phyloP scores from a whole-genome alignment of 306 rosid species.

The Mucuna pruriens region DNA sequence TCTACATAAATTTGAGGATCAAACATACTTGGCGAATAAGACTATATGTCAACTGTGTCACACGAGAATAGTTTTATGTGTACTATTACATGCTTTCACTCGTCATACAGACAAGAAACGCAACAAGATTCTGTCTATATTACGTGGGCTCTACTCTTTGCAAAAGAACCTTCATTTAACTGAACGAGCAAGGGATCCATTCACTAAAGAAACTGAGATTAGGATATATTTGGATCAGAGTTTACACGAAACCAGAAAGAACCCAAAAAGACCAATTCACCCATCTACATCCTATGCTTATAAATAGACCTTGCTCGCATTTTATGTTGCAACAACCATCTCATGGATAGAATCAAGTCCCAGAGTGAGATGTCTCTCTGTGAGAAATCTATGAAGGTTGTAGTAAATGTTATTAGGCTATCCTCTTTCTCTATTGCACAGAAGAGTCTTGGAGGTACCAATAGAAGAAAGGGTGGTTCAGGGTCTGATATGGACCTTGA shows the following conservation, averaged over 20 bases:
- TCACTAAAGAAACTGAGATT: conserved; percentile 36
- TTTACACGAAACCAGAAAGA: conserved; percentile 18
- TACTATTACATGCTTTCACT: conserved; percentile 18
- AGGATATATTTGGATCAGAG: conserved; percentile 1
- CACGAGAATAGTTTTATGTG: too few relatives aligned
- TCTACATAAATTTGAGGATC: too few relatives aligned
- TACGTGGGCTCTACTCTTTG: conserved; percentile 31
- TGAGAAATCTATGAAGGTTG: conserved; percentile 69
- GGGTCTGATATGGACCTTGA: conserved; percentile 31
- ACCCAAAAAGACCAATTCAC: conserved; percentile 29
- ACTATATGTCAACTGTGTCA: too few relatives aligned
- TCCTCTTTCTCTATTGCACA: conserved; percentile 61
- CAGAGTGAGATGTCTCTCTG: conserved; percentile 56
- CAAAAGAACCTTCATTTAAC: conserved; percentile 41
- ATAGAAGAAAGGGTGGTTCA: conserved; percentile 19
- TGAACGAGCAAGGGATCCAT: conserved; percentile 44
- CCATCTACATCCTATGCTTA: conserved; percentile 38
- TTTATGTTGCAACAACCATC: conserved; percentile 21
- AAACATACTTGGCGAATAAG: too few relatives aligned
- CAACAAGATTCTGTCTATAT: conserved; percentile 31
- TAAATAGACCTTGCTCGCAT: conserved; percentile 19
- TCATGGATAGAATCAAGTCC: conserved; percentile 34
- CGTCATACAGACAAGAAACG: conserved; percentile 22
- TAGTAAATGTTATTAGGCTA: conserved; percentile 65
- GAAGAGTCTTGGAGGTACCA: conserved; percentile 37